phyloP scores from a whole-genome alignment of 2,329 filamentous ascomycete genomes.

The Magnaporthiopsis poae region DNA sequence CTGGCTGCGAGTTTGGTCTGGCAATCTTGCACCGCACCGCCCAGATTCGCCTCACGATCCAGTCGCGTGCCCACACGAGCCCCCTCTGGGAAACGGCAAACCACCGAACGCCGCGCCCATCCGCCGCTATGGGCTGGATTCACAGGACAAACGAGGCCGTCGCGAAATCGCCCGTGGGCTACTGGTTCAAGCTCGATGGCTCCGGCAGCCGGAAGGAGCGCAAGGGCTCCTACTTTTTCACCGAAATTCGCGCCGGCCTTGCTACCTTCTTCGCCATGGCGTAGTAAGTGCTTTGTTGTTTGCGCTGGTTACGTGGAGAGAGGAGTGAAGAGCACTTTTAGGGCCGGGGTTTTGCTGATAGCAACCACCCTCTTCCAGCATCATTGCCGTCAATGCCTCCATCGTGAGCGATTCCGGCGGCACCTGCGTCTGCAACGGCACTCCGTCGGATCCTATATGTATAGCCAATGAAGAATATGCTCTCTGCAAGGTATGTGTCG shows the following conservation, averaged over 20 bases:
- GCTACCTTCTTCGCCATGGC: conserved; percentile 65
- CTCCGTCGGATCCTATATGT: conserved; percentile 43
- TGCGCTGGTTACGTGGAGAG: not conserved
- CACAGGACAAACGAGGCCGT: conserved; percentile 45
- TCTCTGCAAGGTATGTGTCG: conserved; percentile 37
- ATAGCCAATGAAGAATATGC: conserved; percentile 47
- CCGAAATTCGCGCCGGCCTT: conserved; percentile 72
- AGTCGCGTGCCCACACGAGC: not conserved
- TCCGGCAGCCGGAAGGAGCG: conserved; percentile 61
- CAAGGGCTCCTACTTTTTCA: conserved; percentile 68
- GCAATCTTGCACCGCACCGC: not conserved
- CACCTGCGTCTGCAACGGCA: conserved; percentile 61
- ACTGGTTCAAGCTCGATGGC: conserved; percentile 71
- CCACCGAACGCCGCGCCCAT: not conserved
- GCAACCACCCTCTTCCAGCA: conserved; percentile 16
- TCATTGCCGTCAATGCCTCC: conserved; percentile 43
- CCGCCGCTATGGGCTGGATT: conserved; percentile 35
- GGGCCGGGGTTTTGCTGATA: not conserved
- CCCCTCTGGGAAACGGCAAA: not conserved
- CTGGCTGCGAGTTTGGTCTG: not conserved
- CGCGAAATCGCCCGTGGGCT: conserved; percentile 55
- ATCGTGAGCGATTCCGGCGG: conserved; percentile 57
- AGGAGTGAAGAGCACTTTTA: not conserved
- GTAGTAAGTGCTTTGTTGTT: conserved; percentile 4
- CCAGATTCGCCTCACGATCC: not conserved